Conservation (phyloP, 1,284 basidiomycete genomes). For the Trichosporon sp. region DNA sequence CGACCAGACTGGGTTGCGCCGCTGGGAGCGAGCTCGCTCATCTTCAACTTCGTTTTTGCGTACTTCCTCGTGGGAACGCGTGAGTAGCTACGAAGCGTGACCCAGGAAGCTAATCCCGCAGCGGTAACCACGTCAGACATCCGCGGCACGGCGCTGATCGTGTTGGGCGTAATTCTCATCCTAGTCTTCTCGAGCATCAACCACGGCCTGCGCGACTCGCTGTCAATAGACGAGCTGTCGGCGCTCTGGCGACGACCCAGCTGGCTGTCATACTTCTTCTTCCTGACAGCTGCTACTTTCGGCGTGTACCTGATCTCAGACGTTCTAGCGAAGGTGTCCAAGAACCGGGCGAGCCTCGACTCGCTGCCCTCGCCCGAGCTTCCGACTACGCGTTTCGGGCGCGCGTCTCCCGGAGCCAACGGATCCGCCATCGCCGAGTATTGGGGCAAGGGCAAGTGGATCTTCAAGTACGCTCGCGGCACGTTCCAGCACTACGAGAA, state of each 20-base stretch:
- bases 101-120: conserved; percentile 28
- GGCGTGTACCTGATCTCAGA: conserved; percentile 63
- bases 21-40: conserved; percentile 51
- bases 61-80: conserved; percentile 56
- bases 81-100: conserved; percentile 32
- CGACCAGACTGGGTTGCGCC: conserved; percentile 58
- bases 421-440: conserved; percentile 1
- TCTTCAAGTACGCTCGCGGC: conserved; percentile 33
- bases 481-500: conserved; percentile 62
- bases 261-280: conserved; percentile 85
- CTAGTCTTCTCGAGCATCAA: conserved; percentile 57
- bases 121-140: conserved; percentile 56
- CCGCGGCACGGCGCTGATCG: conserved; percentile 55
- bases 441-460: conserved; percentile 18
- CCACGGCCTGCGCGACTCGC: conserved; percentile 52
- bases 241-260: conserved; percentile 76
- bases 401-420: conserved; percentile 28
- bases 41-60: conserved; percentile 59
- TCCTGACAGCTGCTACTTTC: conserved; percentile 71
- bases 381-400: conserved; percentile 29
- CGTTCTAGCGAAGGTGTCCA: conserved; percentile 46
- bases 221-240: conserved; percentile 66
- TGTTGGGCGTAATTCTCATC: conserved; percentile 57
- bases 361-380: conserved; percentile 59
- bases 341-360: conserved; percentile 52